phyloP scores from a whole-genome alignment of 164 flowering plant genomes.

The Chimonanthus salicifolius region DNA sequence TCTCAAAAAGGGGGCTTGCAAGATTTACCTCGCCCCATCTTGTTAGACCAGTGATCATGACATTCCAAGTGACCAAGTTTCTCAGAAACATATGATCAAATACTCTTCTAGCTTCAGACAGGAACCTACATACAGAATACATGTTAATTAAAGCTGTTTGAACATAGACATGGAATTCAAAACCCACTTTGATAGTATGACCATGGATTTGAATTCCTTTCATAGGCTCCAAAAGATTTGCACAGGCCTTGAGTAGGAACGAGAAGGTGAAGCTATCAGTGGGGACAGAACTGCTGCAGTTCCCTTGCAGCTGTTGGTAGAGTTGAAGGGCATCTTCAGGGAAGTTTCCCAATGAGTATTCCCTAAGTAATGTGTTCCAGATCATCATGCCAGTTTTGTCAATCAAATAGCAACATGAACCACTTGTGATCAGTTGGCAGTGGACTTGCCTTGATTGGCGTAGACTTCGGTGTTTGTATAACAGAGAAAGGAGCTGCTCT shows the following conservation, averaged over 20 bases:
- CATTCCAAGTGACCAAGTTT: constrained; percentile 26
- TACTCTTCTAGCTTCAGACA: constrained; percentile 15
- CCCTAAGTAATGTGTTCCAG: constrained; percentile 22
- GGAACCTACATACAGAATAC: constrained; percentile 14
- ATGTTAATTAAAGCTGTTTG: constrained; percentile 22
- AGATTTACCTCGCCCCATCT: constrained; percentile 20
- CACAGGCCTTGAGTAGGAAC: constrained; percentile 26
- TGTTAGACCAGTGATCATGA: constrained; percentile 22
- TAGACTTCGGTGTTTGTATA: constrained; percentile 10
- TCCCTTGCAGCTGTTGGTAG: constrained; percentile 13
- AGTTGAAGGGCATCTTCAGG: constrained; percentile 22
- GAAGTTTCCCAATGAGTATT: constrained; percentile 15
- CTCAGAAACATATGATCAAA: constrained; percentile 18
- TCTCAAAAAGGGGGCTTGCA: constrained; percentile 14
- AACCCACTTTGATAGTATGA: constrained; percentile 12
- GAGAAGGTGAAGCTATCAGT: constrained; percentile 20
- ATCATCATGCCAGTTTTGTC: constrained; percentile 6
- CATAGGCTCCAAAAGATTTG: constrained; percentile 13
- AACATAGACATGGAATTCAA: constrained; percentile 21
- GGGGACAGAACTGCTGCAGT: not conserved
- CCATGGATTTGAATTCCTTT: constrained; percentile 23
- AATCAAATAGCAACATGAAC: constrained; percentile 1
- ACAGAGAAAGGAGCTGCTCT: constrained; percentile 9
- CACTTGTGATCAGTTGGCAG: constrained; percentile 20
- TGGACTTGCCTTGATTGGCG: constrained; percentile 15